Evolutionary conservation across 2,329 filamentous ascomycete species (phyloP), one percentile per base, ranked within the genome.

Genomic region (Geosmithia putterillii): DNA sequence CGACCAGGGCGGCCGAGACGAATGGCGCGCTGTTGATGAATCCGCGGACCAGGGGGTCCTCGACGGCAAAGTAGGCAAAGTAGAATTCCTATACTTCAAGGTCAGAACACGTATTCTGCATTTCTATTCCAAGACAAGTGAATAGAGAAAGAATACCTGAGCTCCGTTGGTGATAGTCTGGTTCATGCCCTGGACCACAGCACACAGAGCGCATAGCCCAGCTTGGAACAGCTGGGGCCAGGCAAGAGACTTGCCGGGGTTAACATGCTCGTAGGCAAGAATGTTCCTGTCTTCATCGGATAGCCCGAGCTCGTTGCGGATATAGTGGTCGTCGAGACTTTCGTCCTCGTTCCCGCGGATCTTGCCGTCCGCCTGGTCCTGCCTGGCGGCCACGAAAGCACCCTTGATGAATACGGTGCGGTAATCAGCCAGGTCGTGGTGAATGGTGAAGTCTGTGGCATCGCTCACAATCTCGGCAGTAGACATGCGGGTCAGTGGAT

Each of bases 131-230:
- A n/a, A 2, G 12, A 35, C 7, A 7, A 21, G 4, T 2, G 21
- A 32, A 41, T 7, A 25, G 6, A 32, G 28, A 3, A 25, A 32
- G 10, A 9, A 71, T 12, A 75, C 63, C 47, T 79, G 74, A 17
- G 73, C 74, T 28, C 74, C 74, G 49, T 78, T 78, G 46, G 77
- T 72, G 17, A 76, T 74, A 1, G 73, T 75, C 54, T 78, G 71
- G 54, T 78, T 73, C 71, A 76, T 76, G 52, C 75, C 76, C 51
- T 80, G 76, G 1, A 79, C 75, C n/a, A 74, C 74, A 32, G 76
- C 76, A 36, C 47, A 50, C 1, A 47, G 47, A 10, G 51, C 49
- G 25, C 51, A 53, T 3, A 51, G 43, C 9, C 44, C 43, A 38
- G 50, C 48, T 7, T 53, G 48, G 23, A 52, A 49, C 34, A 47